Evolutionary conservation across 2,329 filamentous ascomycete genomes (phyloP), one percentile per base, ranked within the genome.

Genomic region (Ascocoryne sarcoides): DNA sequence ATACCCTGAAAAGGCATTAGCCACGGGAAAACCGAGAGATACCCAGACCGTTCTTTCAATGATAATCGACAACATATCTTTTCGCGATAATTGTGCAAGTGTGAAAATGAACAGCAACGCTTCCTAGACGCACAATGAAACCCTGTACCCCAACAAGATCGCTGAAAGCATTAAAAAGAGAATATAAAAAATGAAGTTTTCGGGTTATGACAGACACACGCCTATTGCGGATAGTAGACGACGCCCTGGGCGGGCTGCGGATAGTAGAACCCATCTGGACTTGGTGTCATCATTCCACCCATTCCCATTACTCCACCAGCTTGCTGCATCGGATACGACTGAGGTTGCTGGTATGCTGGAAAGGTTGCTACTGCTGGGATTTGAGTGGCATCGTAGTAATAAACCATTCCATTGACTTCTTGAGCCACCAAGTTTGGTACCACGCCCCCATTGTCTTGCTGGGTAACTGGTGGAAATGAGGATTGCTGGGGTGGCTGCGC

Each of bases 341-440:
- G 17, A 35, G 18, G 14, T 17, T 15, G 9, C 18, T 23, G 10
- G 14, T 23, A 26, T 7, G 23, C 23, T 7, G 23, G 23, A 41
- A 65, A 65, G 31, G 54, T 54, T 20, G 60, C 54, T 15, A 61
- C 53, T 20, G 57, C 52, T 18, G 76, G 67, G 35, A 89, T 66
- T 57, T 88, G 82, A n/a, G 79, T 73, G 5, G 85, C 73, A 57
- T 94, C 84, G 55, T 88, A 89, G 60, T 95, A 98, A 62, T 94
- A 96, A 1, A 95, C 88, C 75, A 93, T 96, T 46, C 92, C 92
- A 52, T 95, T 94, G 48, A 82, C 80, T 65, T 96, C 90, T 61
- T 95, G 89, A 0, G 87, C 86, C 35, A 82, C 74, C 31, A 78
- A 60, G 48, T 68, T 74, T 15, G 82, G 73, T 42, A 75, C 75